These are phyloP conservation scores for Suillus fuscotomentosus DNA, from an alignment of 768 basidiomycete genomes.

Conservation along the genomic window DNA sequence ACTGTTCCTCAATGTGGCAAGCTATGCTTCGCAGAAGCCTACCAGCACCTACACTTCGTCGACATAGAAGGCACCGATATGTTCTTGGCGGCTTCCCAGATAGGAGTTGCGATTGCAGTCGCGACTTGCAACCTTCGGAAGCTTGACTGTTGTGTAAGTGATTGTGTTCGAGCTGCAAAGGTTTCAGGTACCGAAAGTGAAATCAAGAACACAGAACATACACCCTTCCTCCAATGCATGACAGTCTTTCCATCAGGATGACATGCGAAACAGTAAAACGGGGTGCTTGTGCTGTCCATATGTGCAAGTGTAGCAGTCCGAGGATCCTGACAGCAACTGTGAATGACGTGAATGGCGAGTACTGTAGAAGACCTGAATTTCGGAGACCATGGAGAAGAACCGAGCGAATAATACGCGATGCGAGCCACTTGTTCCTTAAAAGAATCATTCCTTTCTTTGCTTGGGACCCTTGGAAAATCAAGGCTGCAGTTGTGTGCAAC, in stretches of 20 bases:
- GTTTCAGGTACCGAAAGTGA: not conserved
- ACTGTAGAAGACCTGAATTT: constrained; percentile 1
- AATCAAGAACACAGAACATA: not conserved
- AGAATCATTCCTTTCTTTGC: not conserved
- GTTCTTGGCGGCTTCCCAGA: not conserved
- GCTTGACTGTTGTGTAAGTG: not conserved
- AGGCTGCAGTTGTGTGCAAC: constrained; percentile 2
- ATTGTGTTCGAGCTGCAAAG: constrained; percentile 4
- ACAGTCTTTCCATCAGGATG: constrained; percentile 2
- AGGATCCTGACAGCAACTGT: constrained; percentile 16
- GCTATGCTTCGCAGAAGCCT: not conserved
- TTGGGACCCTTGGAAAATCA: not conserved
- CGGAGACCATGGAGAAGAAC: constrained; percentile 4
- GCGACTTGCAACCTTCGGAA: not conserved
- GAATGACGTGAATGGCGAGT: constrained; percentile 3
- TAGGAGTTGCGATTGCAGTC: not conserved
- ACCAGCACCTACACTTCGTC: not conserved
- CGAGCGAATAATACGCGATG: not conserved
- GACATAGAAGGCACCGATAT: constrained; percentile 2
- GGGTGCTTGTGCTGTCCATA: constrained; percentile 18
- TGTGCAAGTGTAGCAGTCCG: constrained; percentile 20
- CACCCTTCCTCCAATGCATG: constrained; percentile 5
- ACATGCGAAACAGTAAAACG: not conserved
- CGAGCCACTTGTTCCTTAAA: not conserved
- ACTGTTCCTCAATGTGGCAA: constrained; percentile 5